A percentile compares a stretch with the other conserved stretches of the same genome.
Evolutionary conservation across 2,329 filamentous ascomycete species (phyloP).

Genomic region (Sporothrix protearum): DNA sequence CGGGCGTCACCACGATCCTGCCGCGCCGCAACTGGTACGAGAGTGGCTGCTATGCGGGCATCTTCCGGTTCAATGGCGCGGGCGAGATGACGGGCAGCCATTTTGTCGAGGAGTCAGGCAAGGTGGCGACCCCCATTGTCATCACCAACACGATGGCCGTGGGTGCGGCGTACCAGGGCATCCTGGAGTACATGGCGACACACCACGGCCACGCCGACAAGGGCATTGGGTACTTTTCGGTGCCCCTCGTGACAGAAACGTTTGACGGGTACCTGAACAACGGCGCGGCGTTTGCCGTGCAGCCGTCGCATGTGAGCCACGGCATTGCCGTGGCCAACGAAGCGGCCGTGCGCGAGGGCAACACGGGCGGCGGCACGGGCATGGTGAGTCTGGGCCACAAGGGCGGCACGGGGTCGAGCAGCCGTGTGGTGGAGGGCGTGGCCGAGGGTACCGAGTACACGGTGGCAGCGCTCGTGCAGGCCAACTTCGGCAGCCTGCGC

Average conservation of each 20-base stretch:
- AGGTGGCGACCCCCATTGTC: constrained; percentile 57
- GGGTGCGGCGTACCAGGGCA: constrained; percentile 56
- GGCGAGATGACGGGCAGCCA: constrained; percentile 61
- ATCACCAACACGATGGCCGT: constrained; percentile 58
- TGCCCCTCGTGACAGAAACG: constrained; percentile 60
- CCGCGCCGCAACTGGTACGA: constrained; percentile 45
- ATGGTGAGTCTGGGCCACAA: constrained; percentile 66
- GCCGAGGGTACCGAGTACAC: constrained; percentile 45
- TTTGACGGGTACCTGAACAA: constrained; percentile 62
- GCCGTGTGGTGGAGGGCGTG: constrained; percentile 46
- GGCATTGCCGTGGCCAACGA: constrained; percentile 51
- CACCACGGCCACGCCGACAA: constrained; percentile 37
- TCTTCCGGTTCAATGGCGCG: constrained; percentile 62
- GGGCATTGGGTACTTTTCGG: constrained; percentile 49
- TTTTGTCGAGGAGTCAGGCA: constrained; percentile 60
- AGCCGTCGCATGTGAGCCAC: constrained; percentile 49
- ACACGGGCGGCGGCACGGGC: constrained; percentile 63
- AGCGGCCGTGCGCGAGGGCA: constrained; percentile 57
- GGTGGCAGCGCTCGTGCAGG: constrained; percentile 60
- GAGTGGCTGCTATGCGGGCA: constrained; percentile 42
- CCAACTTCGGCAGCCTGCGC: constrained; percentile 59
- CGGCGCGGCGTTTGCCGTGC: constrained; percentile 52
- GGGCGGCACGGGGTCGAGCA: constrained; percentile 62
- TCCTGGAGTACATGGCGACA: constrained; percentile 53
- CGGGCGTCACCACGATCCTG: constrained; percentile 49